Percentiles rank a stretch among this genome's conserved stretches.
Evolutionary conservation across 768 basidiomycete species (phyloP).

Genomic region (Megacollybia marginata): DNA sequence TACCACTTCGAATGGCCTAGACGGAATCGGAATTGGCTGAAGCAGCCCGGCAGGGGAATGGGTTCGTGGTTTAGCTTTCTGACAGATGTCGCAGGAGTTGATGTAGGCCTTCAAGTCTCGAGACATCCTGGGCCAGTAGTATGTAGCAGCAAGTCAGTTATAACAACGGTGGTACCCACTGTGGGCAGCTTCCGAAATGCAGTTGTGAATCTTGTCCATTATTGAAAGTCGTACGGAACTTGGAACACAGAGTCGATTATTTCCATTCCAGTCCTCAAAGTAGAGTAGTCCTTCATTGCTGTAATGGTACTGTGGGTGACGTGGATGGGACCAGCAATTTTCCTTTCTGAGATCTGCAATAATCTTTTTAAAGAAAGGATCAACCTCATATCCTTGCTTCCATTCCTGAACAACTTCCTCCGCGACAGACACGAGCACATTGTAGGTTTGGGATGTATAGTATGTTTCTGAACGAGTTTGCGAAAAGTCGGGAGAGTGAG

Average conservation of each 20-base stretch:
- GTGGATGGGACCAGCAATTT: background rate
- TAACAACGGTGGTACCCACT: slow-evolving; percentile 18
- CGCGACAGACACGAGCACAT: background rate
- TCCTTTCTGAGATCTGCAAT: background rate
- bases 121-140: slow-evolving; percentile 27
- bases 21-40: too few relatives aligned
- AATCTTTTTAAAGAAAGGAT: background rate
- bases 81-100: too few relatives aligned
- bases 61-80: too few relatives aligned
- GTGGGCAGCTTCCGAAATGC: slow-evolving; percentile 18
- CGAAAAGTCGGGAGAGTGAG: too few relatives aligned
- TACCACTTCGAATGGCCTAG: background rate
- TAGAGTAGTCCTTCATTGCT: background rate
- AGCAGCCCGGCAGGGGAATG: too few relatives aligned
- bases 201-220: slow-evolving; percentile 19
- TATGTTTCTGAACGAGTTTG: background rate
- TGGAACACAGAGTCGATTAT: slow-evolving; percentile 21
- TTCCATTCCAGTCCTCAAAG: slow-evolving; percentile 1
- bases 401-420: background rate
- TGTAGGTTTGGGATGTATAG: background rate
- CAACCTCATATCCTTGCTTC: background rate
- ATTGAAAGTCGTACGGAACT: slow-evolving; percentile 4
- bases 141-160: slow-evolving; percentile 12
- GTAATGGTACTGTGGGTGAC: background rate
- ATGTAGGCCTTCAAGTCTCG: background rate